A percentile compares a stretch with the other conserved stretches of the same genome.
Evolutionary conservation across 148 eudicot genomes (phyloP).

Genomic region (Spergularia marina): DNA sequence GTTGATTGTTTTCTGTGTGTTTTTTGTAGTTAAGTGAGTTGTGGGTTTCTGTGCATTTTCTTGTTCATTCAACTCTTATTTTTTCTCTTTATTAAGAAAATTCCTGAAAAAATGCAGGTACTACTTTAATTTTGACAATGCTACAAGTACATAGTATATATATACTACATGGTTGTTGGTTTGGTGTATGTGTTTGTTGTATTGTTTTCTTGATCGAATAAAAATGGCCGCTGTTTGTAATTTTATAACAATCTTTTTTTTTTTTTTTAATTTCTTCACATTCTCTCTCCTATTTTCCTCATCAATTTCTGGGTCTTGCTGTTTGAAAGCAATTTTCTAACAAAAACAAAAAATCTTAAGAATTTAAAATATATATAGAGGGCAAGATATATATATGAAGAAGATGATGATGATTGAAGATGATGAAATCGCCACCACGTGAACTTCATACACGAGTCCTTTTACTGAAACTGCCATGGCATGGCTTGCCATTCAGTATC

Average conservation of each 20-base stretch:
- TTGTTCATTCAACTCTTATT: neutral
- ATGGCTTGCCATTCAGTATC: neutral
- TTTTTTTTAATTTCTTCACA: neutral
- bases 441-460: slow-evolving; percentile 15
- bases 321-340: slow-evolving; percentile 17
- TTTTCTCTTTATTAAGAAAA: slow-evolving; percentile 12
- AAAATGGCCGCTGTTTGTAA: slow-evolving; percentile 26
- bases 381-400: too few species aligned
- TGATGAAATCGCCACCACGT: slow-evolving; percentile 30
- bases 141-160: too few species aligned
- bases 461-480: slow-evolving; percentile 19
- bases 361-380: neutral
- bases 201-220: slow-evolving; percentile 19
- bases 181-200: neutral
- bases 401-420: neutral
- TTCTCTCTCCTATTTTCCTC: neutral
- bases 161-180: neutral
- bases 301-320: slow-evolving; percentile 26
- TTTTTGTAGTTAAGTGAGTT: slow-evolving; percentile 10
- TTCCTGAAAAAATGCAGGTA: slow-evolving; percentile 22
- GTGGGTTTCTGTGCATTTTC: slow-evolving; percentile 31
- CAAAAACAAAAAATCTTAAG: neutral
- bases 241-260: too few species aligned
- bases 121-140: slow-evolving; percentile 14
- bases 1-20: slow-evolving; percentile 13